phyloP scores from a whole-genome alignment of 1,284 basidiomycete genomes.

The Neonothopanus nambi region DNA sequence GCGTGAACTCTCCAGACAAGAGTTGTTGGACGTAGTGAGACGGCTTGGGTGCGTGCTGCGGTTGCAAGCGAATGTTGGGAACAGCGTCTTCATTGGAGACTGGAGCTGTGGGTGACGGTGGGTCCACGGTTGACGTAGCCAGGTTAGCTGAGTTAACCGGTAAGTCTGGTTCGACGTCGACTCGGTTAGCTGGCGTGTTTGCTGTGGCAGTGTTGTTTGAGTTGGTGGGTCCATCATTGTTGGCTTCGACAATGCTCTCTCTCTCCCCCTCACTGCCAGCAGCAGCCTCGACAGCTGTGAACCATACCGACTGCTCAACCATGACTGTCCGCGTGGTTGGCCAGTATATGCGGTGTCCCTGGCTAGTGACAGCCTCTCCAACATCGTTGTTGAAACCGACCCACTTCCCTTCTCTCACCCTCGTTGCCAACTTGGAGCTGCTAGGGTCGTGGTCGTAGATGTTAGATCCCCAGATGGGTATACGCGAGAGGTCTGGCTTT shows the following conservation, averaged over 20 bases:
- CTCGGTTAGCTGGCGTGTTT: neutral
- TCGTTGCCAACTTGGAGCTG: constrained; percentile 22
- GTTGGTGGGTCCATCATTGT: neutral
- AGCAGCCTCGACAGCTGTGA: neutral
- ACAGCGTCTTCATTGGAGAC: no score
- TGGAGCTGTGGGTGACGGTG: no score
- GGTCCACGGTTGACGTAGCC: no score
- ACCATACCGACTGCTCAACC: neutral
- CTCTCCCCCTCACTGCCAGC: neutral
- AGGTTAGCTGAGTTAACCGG: neutral
- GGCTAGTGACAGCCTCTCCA: constrained; percentile 16
- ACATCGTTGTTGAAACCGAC: constrained; percentile 26
- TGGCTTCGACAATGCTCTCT: no score
- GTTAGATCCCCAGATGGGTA: constrained; percentile 11
- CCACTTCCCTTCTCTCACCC: constrained; percentile 24
- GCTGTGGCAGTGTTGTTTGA: neutral
- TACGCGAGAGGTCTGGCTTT: constrained; percentile 20
- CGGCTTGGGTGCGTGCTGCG: no score
- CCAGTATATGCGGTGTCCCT: constrained; percentile 2
- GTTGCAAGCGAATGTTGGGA: no score
- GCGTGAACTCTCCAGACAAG: no score
- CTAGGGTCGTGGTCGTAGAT: neutral
- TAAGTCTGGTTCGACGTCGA: neutral
- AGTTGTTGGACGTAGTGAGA: no score
- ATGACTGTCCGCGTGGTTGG: neutral